These are phyloP conservation scores for Chlamydomonas sp. DNA, from an alignment of 139 green algal genomes.

Conservation along the genomic window DNA sequence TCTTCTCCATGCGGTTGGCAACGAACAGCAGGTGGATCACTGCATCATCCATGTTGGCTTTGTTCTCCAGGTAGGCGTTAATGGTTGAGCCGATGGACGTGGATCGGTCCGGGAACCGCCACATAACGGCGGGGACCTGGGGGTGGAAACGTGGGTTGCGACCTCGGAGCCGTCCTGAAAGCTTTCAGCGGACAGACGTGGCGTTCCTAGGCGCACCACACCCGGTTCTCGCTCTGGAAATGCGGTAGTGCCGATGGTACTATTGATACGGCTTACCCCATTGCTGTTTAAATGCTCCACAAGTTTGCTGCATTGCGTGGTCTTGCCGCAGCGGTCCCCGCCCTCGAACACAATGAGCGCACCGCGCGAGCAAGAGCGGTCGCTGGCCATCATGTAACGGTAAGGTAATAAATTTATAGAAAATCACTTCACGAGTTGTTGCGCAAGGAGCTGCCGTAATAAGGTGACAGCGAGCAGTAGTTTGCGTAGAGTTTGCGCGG, in stretches of 20 bases:
- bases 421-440: background rate
- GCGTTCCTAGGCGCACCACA: background rate
- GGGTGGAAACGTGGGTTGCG: background rate
- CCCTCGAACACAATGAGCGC: slow-evolving; percentile 97
- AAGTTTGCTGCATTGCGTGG: slow-evolving; percentile 87
- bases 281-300: slow-evolving; percentile 71
- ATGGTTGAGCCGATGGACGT: slow-evolving; percentile 92
- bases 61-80: slow-evolving; percentile 84
- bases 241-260: background rate
- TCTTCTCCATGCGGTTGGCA: slow-evolving; percentile 95
- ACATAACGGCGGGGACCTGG: slow-evolving; percentile 77
- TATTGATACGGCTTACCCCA: slow-evolving; percentile 48
- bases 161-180: too few species aligned
- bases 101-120: slow-evolving; percentile 94
- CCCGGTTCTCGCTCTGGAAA: background rate
- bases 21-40: slow-evolving; percentile 95
- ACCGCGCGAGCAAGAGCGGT: slow-evolving; percentile 44
- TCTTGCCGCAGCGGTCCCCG: slow-evolving; percentile 94
- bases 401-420: too few species aligned
- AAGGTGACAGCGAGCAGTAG: too few species aligned
- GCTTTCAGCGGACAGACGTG: too few species aligned
- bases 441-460: too few species aligned
- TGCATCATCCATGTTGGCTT: slow-evolving; percentile 81
- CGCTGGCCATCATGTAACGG: too few species aligned
- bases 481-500: too few species aligned